These are phyloP conservation scores for Panaeolus papilionaceus DNA, from an alignment of 768 basidiomycete species.

Conservation along the genomic window DNA sequence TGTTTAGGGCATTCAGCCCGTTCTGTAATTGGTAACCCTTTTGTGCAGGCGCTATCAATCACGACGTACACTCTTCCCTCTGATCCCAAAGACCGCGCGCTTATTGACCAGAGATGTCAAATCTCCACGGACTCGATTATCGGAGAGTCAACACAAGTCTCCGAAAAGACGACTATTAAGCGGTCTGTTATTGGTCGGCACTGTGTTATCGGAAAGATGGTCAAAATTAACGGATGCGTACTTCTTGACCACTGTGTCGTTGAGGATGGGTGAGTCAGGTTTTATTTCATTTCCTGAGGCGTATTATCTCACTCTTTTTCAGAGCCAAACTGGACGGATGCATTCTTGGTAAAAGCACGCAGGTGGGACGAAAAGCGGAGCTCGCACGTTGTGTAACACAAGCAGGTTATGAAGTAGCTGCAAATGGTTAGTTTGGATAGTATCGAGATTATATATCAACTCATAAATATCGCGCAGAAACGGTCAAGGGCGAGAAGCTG, in stretches of 20 bases:
- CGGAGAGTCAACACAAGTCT: slow-evolving; percentile 82
- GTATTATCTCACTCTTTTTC: slow-evolving; percentile 15
- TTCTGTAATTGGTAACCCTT: background rate
- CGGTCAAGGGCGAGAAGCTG: slow-evolving; percentile 49
- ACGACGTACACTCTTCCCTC: slow-evolving; percentile 60
- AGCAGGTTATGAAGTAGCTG: slow-evolving; percentile 75
- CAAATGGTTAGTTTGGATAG: slow-evolving; percentile 53
- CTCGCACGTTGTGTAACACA: slow-evolving; percentile 74
- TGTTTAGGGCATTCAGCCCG: slow-evolving; percentile 9
- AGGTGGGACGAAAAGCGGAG: slow-evolving; percentile 73
- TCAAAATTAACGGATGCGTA: slow-evolving; percentile 82
- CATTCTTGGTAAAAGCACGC: slow-evolving; percentile 78
- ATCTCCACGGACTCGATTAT: slow-evolving; percentile 85
- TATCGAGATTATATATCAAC: background rate
- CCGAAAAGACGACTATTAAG: slow-evolving; percentile 82
- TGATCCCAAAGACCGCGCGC: slow-evolving; percentile 64
- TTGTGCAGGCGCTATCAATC: slow-evolving; percentile 55
- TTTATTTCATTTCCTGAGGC: background rate
- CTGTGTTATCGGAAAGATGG: slow-evolving; percentile 84
- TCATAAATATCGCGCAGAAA: slow-evolving; percentile 45
- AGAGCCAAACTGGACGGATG: slow-evolving; percentile 82
- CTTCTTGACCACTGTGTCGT: slow-evolving; percentile 90
- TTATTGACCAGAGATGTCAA: slow-evolving; percentile 83
- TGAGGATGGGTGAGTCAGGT: slow-evolving; percentile 74
- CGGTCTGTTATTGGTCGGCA: slow-evolving; percentile 82